Conservation (phyloP, 1,284 basidiomycete species). For the Volvariella volvacea region DNA sequence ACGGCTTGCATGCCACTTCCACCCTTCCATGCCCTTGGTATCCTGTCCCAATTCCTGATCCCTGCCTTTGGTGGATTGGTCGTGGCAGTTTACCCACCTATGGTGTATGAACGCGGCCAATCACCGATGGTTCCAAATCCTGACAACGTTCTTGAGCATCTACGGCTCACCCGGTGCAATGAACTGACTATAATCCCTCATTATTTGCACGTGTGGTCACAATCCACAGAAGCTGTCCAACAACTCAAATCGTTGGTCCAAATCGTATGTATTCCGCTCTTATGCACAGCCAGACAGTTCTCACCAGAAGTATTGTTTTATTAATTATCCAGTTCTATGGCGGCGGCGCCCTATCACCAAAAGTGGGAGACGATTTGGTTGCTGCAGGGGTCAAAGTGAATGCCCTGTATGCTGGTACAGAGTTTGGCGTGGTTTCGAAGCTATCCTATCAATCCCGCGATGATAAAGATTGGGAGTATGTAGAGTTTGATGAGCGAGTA, state of each 20-base stretch:
- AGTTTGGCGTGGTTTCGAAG: constrained; percentile 16
- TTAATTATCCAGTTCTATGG: constrained; percentile 19
- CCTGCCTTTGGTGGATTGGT: constrained; percentile 18
- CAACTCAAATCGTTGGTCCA: constrained; percentile 21
- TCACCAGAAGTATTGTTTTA: too few relatives aligned
- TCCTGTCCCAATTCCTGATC: constrained; percentile 19
- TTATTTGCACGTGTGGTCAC: constrained; percentile 28
- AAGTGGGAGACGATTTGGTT: constrained; percentile 20
- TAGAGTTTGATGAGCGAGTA: constrained; percentile 15
- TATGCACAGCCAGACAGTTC: neutral
- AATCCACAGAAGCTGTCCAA: constrained; percentile 19
- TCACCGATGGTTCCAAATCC: constrained; percentile 22
- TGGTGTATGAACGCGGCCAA: constrained; percentile 13
- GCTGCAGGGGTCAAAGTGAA: constrained; percentile 19
- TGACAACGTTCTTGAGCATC: constrained; percentile 25
- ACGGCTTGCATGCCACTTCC: constrained; percentile 18
- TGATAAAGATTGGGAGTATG: constrained; percentile 21
- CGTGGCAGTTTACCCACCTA: constrained; percentile 23
- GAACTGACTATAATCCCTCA: constrained; percentile 25
- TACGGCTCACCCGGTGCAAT: constrained; percentile 18
- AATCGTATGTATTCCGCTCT: constrained; percentile 18
- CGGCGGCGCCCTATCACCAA: constrained; percentile 21
- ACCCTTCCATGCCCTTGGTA: constrained; percentile 25
- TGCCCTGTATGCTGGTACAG: constrained; percentile 25
- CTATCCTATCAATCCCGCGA: constrained; percentile 8